phyloP scores from a whole-genome alignment of 192 early-diverging fungal genomes.

The Coemansia sp. region DNA sequence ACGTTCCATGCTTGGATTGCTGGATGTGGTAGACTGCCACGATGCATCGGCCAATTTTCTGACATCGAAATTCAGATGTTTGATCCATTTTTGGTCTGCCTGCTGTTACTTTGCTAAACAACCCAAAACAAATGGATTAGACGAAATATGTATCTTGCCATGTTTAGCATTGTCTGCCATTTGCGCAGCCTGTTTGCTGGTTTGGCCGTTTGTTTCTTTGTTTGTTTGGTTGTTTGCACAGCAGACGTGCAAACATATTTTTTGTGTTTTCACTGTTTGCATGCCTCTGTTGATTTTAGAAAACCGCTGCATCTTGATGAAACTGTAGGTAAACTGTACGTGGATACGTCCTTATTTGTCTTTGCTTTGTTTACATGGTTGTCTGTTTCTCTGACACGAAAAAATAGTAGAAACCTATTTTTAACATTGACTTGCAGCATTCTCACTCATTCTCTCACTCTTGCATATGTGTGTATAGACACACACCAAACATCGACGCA shows the following conservation, averaged over 20 bases:
- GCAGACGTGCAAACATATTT: too few species aligned
- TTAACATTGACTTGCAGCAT: background rate
- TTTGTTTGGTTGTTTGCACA: background rate
- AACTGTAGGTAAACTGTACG: background rate
- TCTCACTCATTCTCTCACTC: background rate
- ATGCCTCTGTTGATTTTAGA: background rate
- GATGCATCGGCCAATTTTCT: too few species aligned
- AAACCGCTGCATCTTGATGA: constrained; percentile 9
- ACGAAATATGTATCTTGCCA: background rate
- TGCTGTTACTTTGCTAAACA: too few species aligned
- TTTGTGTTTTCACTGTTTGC: too few species aligned
- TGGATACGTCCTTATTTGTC: background rate
- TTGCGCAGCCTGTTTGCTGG: background rate
- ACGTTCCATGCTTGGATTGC: too few species aligned
- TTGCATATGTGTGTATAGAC: background rate
- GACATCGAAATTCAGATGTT: too few species aligned
- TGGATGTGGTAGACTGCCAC: too few species aligned
- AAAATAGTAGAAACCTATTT: background rate
- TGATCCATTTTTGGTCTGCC: too few species aligned
- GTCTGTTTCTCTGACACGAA: background rate
- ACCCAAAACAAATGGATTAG: too few species aligned
- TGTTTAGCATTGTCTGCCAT: background rate
- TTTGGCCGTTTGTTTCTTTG: background rate
- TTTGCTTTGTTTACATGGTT: background rate
- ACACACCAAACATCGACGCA: background rate